phyloP scores from a whole-genome alignment of 2,329 filamentous ascomycete species.

The Helotiales sp. region DNA sequence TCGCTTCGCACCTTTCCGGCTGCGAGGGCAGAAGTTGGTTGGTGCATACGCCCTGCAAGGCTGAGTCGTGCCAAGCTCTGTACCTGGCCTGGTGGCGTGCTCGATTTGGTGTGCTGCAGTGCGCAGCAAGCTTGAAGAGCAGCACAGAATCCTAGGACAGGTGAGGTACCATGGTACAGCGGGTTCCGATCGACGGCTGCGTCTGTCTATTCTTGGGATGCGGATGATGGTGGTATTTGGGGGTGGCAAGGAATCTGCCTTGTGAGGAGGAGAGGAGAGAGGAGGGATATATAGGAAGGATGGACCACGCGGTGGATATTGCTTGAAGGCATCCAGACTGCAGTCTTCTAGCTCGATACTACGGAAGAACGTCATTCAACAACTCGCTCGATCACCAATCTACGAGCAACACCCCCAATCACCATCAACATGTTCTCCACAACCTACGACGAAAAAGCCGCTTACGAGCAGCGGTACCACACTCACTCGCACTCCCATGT shows the following conservation, averaged over 20 bases:
- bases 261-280: not conserved
- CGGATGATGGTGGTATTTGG: not conserved
- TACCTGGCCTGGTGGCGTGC: too few species aligned
- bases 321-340: not conserved
- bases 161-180: not conserved
- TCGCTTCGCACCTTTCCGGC: not conserved
- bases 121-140: not conserved
- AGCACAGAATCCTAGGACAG: not conserved
- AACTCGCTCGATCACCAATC: not conserved
- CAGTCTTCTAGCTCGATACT: too few species aligned
- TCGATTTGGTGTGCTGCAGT: too few species aligned
- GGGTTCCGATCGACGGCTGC: not conserved
- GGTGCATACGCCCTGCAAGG: not conserved
- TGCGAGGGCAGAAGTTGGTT: not conserved
- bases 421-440: not conserved
- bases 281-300: not conserved
- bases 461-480: slow-evolving; percentile 21
- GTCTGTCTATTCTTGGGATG: slow-evolving; percentile 2
- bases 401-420: not conserved
- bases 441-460: slow-evolving; percentile 22
- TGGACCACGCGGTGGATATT: not conserved
- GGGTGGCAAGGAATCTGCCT: not conserved
- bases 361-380: not conserved
- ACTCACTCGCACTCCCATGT: not conserved
- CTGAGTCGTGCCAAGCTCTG: not conserved